Evolutionary conservation across 2,329 filamentous ascomycete genomes (phyloP).

Genomic region (Allantophomopsis lycopodina): DNA sequence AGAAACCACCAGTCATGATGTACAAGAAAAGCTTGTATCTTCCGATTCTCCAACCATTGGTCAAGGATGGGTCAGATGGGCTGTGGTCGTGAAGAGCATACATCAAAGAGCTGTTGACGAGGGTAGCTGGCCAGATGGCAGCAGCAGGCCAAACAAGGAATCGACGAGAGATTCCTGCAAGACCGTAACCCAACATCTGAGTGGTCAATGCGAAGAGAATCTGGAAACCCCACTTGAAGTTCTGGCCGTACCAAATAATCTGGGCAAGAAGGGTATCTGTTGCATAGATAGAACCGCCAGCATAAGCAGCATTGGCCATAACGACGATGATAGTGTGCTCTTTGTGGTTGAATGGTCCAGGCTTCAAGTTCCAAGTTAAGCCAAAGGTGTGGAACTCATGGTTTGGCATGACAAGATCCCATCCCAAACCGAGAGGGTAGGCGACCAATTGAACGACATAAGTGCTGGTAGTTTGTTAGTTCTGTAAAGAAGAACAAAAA

Average conservation of each 20-base stretch:
- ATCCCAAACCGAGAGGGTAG: slow-evolving; percentile 1
- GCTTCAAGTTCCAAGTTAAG: slow-evolving; percentile 15
- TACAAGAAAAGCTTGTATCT: slow-evolving; percentile 31
- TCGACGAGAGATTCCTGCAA: slow-evolving; percentile 43
- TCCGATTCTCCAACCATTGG: slow-evolving; percentile 28
- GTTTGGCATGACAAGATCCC: not conserved
- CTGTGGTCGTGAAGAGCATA: slow-evolving; percentile 44
- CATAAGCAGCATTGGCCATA: slow-evolving; percentile 57
- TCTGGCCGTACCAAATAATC: slow-evolving; percentile 58
- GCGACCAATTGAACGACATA: slow-evolving; percentile 1
- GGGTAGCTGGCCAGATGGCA: slow-evolving; percentile 50
- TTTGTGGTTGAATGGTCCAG: slow-evolving; percentile 19
- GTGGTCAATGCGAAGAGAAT: slow-evolving; percentile 45
- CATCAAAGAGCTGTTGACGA: slow-evolving; percentile 33
- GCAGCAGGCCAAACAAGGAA: slow-evolving; percentile 45
- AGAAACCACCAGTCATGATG: slow-evolving; percentile 26
- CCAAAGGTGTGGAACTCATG: slow-evolving; percentile 33
- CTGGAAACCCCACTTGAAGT: slow-evolving; percentile 47
- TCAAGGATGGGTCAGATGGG: slow-evolving; percentile 28
- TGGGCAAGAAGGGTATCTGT: slow-evolving; percentile 64
- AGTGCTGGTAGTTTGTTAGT: not conserved
- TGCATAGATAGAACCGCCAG: slow-evolving; percentile 39
- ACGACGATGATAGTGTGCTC: slow-evolving; percentile 31
- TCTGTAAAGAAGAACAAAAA: not conserved
- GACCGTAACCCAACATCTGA: slow-evolving; percentile 48